Evolutionary conservation across 345 rosid species (phyloP).

Genomic region (Corymbia maculata): DNA sequence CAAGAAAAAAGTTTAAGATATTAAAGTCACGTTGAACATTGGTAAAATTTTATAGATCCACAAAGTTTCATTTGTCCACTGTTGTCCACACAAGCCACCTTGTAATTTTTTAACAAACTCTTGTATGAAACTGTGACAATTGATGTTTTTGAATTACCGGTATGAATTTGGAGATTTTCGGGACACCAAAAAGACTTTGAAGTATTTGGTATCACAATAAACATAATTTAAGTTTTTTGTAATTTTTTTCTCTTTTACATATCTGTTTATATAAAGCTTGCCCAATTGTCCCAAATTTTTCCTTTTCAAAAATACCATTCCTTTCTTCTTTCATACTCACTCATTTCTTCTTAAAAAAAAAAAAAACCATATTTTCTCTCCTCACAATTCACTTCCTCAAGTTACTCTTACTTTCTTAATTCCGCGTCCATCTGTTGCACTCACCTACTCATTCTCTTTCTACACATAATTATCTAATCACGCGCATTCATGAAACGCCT

Average conservation of each 20-base stretch:
- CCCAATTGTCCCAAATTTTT: neutral
- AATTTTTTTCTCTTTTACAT: neutral
- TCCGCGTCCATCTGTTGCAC: neutral
- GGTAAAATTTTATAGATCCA: neutral
- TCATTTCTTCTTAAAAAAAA: neutral
- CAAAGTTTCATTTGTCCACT: no score
- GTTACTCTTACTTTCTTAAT: neutral
- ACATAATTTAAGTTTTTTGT: neutral
- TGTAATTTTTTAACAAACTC: neutral
- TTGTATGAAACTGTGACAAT: neutral
- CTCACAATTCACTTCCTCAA: neutral
- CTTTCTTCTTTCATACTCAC: neutral
- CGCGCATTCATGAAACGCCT: no score
- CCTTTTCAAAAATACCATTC: neutral
- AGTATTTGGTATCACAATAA: fast-evolving
- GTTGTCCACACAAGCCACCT: neutral
- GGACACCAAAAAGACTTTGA: neutral
- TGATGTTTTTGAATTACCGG: neutral
- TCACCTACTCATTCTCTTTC: neutral
- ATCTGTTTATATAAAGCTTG: neutral
- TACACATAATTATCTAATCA: neutral
- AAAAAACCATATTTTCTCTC: neutral
- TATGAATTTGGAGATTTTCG: neutral
- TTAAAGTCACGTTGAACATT: neutral
- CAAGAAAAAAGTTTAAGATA: fast-evolving